A percentile compares a stretch with the other conserved stretches of the same genome.
These are phyloP conservation scores for Didymellaceae sp. DNA, from an alignment of 2,329 filamentous ascomycete species.

Conservation along the genomic window DNA sequence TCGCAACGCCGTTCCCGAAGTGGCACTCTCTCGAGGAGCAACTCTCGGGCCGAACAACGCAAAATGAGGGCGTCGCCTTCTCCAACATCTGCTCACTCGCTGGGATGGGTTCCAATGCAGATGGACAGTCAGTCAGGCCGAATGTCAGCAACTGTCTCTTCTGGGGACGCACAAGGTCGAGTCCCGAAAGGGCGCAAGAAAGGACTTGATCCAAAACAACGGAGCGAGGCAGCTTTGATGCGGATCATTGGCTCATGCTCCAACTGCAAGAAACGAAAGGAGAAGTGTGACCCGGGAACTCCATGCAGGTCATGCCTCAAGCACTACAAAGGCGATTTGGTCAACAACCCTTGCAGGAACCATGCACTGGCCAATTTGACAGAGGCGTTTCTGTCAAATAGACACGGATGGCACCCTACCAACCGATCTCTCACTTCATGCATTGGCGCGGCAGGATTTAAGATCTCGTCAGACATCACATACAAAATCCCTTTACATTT, in stretches of 20 bases:
- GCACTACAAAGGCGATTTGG: constrained; percentile 46
- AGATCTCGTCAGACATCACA: constrained; percentile 21
- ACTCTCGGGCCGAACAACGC: constrained; percentile 32
- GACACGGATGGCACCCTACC: constrained; percentile 47
- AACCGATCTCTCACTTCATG: constrained; percentile 36
- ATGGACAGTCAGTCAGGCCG: constrained; percentile 40
- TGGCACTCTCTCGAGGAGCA: constrained; percentile 32
- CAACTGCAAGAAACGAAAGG: constrained; percentile 46
- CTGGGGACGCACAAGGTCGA: constrained; percentile 34
- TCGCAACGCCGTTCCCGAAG: constrained; percentile 29
- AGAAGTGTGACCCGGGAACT: constrained; percentile 49
- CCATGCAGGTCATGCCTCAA: constrained; percentile 49
- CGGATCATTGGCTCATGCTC: constrained; percentile 44
- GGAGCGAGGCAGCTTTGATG: constrained; percentile 47
- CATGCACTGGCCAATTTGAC: constrained; percentile 38
- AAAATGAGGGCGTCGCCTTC: constrained; percentile 33
- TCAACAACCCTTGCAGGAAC: constrained; percentile 47
- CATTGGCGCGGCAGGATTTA: constrained; percentile 25
- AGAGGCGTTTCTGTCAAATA: constrained; percentile 38
- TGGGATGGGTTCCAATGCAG: constrained; percentile 46
- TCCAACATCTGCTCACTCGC: constrained; percentile 34
- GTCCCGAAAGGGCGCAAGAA: constrained; percentile 42
- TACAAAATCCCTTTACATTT: constrained; percentile 43
- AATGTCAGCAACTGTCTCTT: constrained; percentile 40
- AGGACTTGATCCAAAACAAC: constrained; percentile 42